Base-by-base conservation (phyloP, 1,139 yeast species). In the Magnusiomyces clavatus region DNA sequence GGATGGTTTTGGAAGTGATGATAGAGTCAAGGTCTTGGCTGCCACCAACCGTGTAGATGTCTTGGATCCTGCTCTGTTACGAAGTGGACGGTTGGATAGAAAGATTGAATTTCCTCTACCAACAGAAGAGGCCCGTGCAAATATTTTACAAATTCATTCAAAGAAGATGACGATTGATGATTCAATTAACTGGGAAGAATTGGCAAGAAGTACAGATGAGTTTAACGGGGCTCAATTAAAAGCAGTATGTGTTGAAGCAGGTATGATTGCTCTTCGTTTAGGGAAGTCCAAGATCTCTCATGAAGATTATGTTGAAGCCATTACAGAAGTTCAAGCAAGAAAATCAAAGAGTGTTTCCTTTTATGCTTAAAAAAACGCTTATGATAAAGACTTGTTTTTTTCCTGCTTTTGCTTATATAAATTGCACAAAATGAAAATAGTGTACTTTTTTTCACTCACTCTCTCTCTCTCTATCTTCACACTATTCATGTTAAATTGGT, bases 11-110 rank as follows among this genome's bases (percentile, higher is more conserved):
- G 96, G 95, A n/a, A 84, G 95, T 24, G 98, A 92, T 69, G 98
- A 92, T 66, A 76, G 97, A 57, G 98, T 94, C 55, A 92, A 92
- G 71, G 98, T 92, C 24, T 77, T 92, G 60, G 98, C 98, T 0
- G 99, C 99, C 38, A 92, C 99, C 2, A 92, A 92, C 70, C 85
- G 99, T 75, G 97, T 92, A 36, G 98, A 92, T 69, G 95, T 94
- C 6, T 77, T 92, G 61, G 99, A 92, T 71, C 98, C 98, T 14
- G 99, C 99, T 2, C 75, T 92, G 66, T 77, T 94, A 67, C 85
- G 99, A 75, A 86, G 96, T 6, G 99, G 99, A 61, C 86, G 99
- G 73, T 78, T 92, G 69, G 99, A 92, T 71, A 80, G 99, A 70
- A 94, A 92, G 69, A 90, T 92, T 63, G 99, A 92, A 72, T 92